Conservation (phyloP, 2,329 filamentous ascomycete species). For the Colletotrichum sp. region DNA sequence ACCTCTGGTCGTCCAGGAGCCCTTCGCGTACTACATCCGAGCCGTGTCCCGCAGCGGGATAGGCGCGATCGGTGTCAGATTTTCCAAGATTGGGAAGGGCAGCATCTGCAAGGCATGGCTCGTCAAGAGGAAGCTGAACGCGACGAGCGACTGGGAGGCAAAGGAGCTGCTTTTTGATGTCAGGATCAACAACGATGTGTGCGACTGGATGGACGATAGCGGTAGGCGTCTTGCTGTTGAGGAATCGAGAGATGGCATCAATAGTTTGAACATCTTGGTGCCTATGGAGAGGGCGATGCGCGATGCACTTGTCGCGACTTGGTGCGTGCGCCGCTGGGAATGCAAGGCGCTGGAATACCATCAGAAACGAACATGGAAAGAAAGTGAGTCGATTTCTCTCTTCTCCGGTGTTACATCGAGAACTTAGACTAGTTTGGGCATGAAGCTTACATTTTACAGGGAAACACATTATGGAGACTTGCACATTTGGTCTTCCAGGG, state of each 20-base stretch:
- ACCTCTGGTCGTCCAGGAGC: constrained; percentile 27
- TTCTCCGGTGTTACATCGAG: not conserved
- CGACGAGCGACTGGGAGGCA: constrained; percentile 22
- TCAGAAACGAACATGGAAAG: constrained; percentile 5
- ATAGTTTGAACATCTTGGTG: constrained; percentile 34
- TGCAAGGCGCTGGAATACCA: constrained; percentile 26
- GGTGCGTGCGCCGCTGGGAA: constrained; percentile 39
- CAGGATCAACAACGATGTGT: constrained; percentile 24
- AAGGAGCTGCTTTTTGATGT: constrained; percentile 32
- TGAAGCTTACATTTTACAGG: not conserved
- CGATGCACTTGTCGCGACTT: constrained; percentile 39
- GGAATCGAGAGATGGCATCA: constrained; percentile 28
- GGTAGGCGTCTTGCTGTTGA: constrained; percentile 34
- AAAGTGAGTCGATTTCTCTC: not conserved
- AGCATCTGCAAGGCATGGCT: constrained; percentile 23
- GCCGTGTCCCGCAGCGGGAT: not conserved
- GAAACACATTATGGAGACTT: constrained; percentile 12
- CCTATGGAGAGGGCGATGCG: constrained; percentile 31
- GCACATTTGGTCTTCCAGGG: not conserved
- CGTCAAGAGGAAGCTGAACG: not conserved
- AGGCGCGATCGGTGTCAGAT: not conserved
- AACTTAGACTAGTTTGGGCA: fast-evolving
- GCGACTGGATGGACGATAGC: constrained; percentile 36
- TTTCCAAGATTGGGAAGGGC: not conserved
- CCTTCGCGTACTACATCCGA: constrained; percentile 32